A percentile compares a stretch with the other conserved stretches of the same genome.
Evolutionary conservation across 75 land plant genomes (phyloP).

Genomic region (Chamaecyparis obtusa): DNA sequence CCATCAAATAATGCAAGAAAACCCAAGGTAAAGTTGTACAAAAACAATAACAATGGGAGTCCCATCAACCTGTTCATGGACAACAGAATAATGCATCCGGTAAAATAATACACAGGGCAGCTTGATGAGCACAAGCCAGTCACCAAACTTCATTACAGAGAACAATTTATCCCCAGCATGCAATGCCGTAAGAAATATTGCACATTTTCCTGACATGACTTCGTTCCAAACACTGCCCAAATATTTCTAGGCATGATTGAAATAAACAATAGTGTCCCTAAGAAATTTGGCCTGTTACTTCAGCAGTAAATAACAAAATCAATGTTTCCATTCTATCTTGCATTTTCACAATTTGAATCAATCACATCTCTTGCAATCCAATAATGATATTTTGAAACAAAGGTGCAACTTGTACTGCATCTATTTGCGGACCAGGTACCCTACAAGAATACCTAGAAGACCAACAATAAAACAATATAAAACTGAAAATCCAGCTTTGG

Average conservation of each 20-base stretch:
- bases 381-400: background rate
- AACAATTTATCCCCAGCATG: background rate
- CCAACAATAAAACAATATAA: constrained; percentile 8
- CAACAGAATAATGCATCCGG: background rate
- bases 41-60: background rate
- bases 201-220: background rate
- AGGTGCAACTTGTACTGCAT: background rate
- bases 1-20: background rate
- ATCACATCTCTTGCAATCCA: background rate
- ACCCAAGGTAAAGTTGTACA: background rate
- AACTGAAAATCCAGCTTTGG: background rate
- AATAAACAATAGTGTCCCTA: background rate
- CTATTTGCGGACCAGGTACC: background rate
- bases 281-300: background rate
- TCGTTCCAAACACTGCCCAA: background rate
- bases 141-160: background rate
- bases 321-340: background rate
- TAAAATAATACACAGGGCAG: background rate
- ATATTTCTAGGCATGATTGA: background rate
- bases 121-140: background rate
- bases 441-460: constrained; percentile 9
- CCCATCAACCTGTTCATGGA: background rate
- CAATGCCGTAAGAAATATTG: background rate
- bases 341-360: background rate
- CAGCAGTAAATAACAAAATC: background rate